Conservation (phyloP, 129 eudicot genomes). For the Cynara cardunculus region DNA sequence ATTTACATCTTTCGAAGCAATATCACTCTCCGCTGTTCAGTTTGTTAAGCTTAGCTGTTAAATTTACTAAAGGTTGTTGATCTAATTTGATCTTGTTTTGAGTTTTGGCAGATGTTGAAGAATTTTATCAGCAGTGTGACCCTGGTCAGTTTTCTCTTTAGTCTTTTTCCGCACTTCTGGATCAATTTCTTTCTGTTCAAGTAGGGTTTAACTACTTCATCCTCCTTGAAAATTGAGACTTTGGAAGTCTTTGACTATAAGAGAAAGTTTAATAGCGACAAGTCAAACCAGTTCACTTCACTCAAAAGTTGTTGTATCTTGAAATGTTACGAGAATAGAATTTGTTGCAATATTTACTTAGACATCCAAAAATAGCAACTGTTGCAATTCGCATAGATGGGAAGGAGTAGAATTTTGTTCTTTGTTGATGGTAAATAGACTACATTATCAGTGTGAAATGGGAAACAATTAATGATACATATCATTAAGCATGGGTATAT, state of each 20-base stretch:
- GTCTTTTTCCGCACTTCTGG: not conserved
- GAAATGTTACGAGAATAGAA: not conserved
- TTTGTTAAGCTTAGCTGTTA: constrained; percentile 12
- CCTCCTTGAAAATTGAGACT: not conserved
- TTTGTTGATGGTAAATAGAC: not conserved
- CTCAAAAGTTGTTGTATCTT: not conserved
- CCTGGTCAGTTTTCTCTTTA: constrained; percentile 40
- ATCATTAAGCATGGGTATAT: not conserved
- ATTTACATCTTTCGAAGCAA: not conserved
- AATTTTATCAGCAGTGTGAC: constrained; percentile 63
- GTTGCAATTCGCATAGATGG: not conserved
- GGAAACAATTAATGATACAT: not conserved
- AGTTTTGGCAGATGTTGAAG: constrained; percentile 49
- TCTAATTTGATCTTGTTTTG: constrained; percentile 13
- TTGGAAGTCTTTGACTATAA: not conserved
- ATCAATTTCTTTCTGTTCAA: not conserved
- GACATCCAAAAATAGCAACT: not conserved
- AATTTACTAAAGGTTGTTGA: not conserved
- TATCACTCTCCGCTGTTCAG: not conserved
- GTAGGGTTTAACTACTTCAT: constrained; percentile 5
- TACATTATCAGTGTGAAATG: not conserved
- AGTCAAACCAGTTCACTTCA: not conserved
- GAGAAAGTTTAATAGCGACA: not conserved
- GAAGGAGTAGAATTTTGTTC: constrained; percentile 1
- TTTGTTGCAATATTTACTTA: not conserved